Evolutionary conservation across 768 basidiomycete species (phyloP).

Genomic region (Holtermannia corniformis): DNA sequence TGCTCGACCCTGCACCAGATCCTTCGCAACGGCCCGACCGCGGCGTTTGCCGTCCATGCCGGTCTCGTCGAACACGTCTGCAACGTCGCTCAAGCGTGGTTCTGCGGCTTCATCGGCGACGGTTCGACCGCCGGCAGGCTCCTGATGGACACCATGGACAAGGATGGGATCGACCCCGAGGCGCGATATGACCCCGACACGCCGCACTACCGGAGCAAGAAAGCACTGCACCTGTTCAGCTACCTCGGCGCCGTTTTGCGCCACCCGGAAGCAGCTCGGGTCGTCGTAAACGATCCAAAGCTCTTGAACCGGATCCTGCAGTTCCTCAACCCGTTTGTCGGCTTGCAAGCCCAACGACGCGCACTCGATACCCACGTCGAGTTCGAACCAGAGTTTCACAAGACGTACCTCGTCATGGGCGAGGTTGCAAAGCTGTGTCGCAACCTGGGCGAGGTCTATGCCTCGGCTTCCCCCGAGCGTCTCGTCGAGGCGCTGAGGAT

Average conservation of each 20-base stretch:
- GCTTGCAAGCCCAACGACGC: constrained; percentile 80
- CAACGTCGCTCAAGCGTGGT: constrained; percentile 78
- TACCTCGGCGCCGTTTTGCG: constrained; percentile 59
- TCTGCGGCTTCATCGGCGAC: constrained; percentile 67
- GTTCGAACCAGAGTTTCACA: constrained; percentile 94
- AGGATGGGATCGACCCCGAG: constrained; percentile 9
- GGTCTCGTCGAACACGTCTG: constrained; percentile 67
- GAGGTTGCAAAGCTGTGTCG: constrained; percentile 82
- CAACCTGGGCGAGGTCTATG: constrained; percentile 75
- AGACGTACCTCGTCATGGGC: constrained; percentile 88
- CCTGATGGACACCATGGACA: constrained; percentile 48
- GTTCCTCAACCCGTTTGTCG: constrained; percentile 83
- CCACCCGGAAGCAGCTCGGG: constrained; percentile 57
- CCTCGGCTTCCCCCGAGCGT: constrained; percentile 51
- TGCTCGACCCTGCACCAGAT: constrained; percentile 71
- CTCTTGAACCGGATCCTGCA: constrained; percentile 63
- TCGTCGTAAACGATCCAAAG: constrained; percentile 60
- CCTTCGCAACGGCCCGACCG: constrained; percentile 81
- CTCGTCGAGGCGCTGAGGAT: constrained; percentile 41
- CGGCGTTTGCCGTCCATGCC: constrained; percentile 66
- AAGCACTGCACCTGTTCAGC: constrained; percentile 82
- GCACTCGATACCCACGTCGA: constrained; percentile 77
- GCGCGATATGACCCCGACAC: constrained; percentile 64
- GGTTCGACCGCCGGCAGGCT: no score
- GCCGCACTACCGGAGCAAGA: constrained; percentile 83